Evolutionary conservation across 345 rosid species (phyloP), one percentile per base, ranked within the genome.

Genomic region (Salix exigua): DNA sequence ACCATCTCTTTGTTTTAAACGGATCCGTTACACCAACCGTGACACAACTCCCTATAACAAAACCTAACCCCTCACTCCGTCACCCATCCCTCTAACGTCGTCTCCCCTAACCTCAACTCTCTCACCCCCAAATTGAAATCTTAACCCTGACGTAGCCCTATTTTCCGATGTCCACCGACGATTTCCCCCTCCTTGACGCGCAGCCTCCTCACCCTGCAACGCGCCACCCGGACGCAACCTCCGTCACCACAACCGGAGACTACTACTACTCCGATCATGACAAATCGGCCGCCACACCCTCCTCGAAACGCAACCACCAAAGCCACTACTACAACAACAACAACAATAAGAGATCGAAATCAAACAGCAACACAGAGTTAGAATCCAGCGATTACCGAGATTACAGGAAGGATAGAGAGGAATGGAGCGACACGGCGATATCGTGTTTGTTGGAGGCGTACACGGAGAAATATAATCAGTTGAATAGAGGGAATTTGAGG

Each of bases 401-500:
- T 82, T 91, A 92, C 63, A 77, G 95, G 82, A 94, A 94, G 86
- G 98, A 94, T 40, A 76, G 98, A 33, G 98, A 94, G 82, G 97
- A 94, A 83, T 94, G 98, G 97, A 91, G 91, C 78, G 98, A 94
- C 48, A 85, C 91, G 60, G 94, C 97, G 79, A 91, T 94, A 80
- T 80, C 88, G 38, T 90, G 94, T 82, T 74, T 94, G 75, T 75
- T 94, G 74, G 94, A 94, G 37, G 97, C 95, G 31, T 94, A 94
- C 72, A 85, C 86, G 73, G 97, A 91, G 67, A 94, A 92, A 90
- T 87, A 88, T 72, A 85, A 82, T 70, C 91, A 91, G 85, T 84
- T 94, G 78, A 94, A 92, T 62, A 69, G 91, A 60, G 98, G 97
- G 85, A 92, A 92, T 82, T 74, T 94, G 78, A 77, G 97, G 25